phyloP scores from a whole-genome alignment of 2,329 filamentous ascomycete genomes.

The Microcera coccophila region DNA sequence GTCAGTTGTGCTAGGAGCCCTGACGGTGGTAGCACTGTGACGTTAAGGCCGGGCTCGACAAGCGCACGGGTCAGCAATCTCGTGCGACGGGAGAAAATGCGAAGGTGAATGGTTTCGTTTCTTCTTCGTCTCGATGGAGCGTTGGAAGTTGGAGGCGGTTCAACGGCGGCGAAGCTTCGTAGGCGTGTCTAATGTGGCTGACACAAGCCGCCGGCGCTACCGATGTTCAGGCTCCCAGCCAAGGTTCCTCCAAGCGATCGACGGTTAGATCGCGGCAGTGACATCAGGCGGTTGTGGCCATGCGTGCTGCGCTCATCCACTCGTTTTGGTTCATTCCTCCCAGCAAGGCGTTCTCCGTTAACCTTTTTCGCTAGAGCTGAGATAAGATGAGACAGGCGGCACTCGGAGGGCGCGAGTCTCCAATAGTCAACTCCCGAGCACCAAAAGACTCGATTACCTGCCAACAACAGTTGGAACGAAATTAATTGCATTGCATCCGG shows the following conservation, averaged over 20 bases:
- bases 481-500: no score
- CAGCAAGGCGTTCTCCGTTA: background rate
- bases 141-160: background rate
- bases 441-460: no score
- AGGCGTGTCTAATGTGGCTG: constrained; percentile 1
- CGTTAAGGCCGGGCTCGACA: background rate
- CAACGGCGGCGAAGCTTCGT: background rate
- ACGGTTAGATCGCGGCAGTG: constrained; percentile 9
- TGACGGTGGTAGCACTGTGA: background rate
- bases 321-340: background rate
- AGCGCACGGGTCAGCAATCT: background rate
- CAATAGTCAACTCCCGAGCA: no score
- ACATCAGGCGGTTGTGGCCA: constrained; percentile 10
- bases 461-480: no score
- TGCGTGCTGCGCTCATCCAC: background rate
- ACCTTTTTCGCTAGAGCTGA: constrained; percentile 2
- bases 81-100: no score
- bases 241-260: constrained; percentile 5
- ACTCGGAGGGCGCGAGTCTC: no score
- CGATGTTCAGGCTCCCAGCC: constrained; percentile 8
- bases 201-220: constrained; percentile 11
- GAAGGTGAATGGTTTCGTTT: background rate
- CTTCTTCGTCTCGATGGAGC: background rate
- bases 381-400: constrained; percentile 12
- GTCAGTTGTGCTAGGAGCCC: background rate